A percentile compares a stretch with the other conserved stretches of the same genome.
phyloP scores from a whole-genome alignment of 345 rosid genomes.

The Eucalyptus decipiens region DNA sequence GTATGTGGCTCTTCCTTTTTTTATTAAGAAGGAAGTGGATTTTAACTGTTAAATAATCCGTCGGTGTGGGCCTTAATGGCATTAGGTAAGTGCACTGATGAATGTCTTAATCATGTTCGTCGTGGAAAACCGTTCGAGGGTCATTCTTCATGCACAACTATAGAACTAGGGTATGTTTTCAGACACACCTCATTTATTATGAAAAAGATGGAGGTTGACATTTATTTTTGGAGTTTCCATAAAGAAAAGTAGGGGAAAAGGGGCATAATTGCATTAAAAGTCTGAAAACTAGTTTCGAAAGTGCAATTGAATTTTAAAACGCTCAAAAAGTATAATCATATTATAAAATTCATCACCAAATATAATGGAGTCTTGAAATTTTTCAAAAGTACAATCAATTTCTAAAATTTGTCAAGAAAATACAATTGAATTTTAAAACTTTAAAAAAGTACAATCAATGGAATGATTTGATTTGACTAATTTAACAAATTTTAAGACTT shows the following conservation, averaged over 20 bases:
- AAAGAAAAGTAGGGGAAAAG: background rate
- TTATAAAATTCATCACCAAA: too few species aligned
- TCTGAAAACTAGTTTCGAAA: too few species aligned
- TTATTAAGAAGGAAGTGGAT: background rate
- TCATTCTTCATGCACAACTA: background rate
- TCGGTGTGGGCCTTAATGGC: background rate
- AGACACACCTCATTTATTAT: background rate
- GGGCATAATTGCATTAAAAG: too few species aligned
- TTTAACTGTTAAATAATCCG: background rate
- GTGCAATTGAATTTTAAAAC: too few species aligned
- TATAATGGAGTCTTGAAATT: too few species aligned
- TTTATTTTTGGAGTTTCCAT: background rate
- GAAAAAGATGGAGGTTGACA: background rate
- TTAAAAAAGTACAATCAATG: rapidly evolving
- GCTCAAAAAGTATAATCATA: too few species aligned
- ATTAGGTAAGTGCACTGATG: background rate
- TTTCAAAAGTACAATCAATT: too few species aligned
- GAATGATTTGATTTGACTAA: too few species aligned
- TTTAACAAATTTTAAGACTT: too few species aligned
- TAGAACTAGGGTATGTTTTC: background rate
- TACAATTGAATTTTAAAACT: too few species aligned
- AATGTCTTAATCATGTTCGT: background rate
- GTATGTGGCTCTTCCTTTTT: background rate
- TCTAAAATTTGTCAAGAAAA: too few species aligned
- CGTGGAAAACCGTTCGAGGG: background rate